Evolutionary conservation across 1,284 basidiomycete genomes (phyloP), one percentile per base, ranked within the genome.

Genomic region (Ustilago trichophora): DNA sequence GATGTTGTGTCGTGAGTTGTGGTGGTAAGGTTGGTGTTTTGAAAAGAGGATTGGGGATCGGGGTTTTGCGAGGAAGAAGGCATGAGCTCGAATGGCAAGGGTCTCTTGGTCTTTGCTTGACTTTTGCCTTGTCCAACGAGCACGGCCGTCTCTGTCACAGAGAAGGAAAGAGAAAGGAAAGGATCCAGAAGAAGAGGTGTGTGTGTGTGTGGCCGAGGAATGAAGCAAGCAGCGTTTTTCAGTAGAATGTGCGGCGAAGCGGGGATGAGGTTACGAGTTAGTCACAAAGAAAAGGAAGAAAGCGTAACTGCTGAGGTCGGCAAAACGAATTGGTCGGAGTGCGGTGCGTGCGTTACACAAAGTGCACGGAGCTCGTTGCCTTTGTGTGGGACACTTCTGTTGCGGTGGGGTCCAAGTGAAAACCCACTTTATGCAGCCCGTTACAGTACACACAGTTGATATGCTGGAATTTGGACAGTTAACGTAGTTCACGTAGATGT

Each of bases 21-120:
- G n/a, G n/a, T n/a, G n/a, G n/a, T n/a, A n/a, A n/a, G n/a, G n/a
- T n/a, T 29, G 24, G 21, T 38, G 35, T n/a, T 29, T 1, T 29
- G 16, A 9, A 34, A 33, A n/a, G 35, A 22, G 19, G 51, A 41
- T 22, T 29, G 26, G n/a, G 27, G 32, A 11, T 18, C 6, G 25
- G 51, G 25, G 45, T 31, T 24, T 10, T 40, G 32, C n/a, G 53
- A 33, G 43, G 49, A 49, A 15, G 42, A 48, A 45, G 53, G 54
- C 60, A 64, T 64, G 37, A 29, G 52, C 47, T 50, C 38, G 29
- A 15, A 44, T 29, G 36, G 25, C 31, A 34, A 34, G n/a, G n/a
- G n/a, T n/a, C n/a, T n/a, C n/a, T n/a, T n/a, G n/a, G n/a, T n/a
- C n/a, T n/a, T n/a, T n/a, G n/a, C n/a, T n/a, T n/a, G n/a, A n/a